phyloP scores from a whole-genome alignment of 1,284 basidiomycete species.

The Stygiomarasmius scandens region DNA sequence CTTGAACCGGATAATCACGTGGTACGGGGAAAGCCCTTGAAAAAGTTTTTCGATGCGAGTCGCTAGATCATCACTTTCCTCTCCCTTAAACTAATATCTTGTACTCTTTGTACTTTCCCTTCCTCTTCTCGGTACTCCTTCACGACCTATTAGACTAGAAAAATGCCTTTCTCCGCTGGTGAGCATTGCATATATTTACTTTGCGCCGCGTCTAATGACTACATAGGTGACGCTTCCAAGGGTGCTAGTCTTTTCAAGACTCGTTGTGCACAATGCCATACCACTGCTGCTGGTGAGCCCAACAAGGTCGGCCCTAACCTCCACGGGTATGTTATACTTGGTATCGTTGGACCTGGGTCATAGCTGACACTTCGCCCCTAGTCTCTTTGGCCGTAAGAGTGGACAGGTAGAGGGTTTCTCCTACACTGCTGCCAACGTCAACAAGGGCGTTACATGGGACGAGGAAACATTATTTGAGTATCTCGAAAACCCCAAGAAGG shows the following conservation, averaged over 20 bases:
- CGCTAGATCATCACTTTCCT: conserved; percentile 11
- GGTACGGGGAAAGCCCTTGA: conserved; percentile 21
- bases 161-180: conserved; percentile 50
- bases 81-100: conserved; percentile 23
- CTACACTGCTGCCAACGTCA: conserved; percentile 96
- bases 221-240: conserved; percentile 82
- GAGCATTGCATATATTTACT: conserved; percentile 8
- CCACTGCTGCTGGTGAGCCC: conserved; percentile 79
- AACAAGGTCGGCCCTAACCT: conserved; percentile 96
- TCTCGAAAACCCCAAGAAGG: conserved; percentile 97
- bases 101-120: conserved; percentile 28
- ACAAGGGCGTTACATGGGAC: conserved; percentile 90
- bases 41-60: conserved; percentile 30
- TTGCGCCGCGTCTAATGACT: not conserved
- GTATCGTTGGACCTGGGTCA: conserved; percentile 1
- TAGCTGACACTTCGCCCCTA: conserved; percentile 27
- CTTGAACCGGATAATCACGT: conserved; percentile 37
- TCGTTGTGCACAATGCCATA: conserved; percentile 98
- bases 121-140: not conserved
- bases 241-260: conserved; percentile 95
- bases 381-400: conserved; percentile 85
- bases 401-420: conserved; percentile 88
- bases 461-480: conserved; percentile 93
- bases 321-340: conserved; percentile 72
- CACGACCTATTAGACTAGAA: conserved; percentile 17